Evolutionary conservation across 768 basidiomycete species (phyloP), one percentile per base, ranked within the genome.

Genomic region (Lactifluus subvellereus): DNA sequence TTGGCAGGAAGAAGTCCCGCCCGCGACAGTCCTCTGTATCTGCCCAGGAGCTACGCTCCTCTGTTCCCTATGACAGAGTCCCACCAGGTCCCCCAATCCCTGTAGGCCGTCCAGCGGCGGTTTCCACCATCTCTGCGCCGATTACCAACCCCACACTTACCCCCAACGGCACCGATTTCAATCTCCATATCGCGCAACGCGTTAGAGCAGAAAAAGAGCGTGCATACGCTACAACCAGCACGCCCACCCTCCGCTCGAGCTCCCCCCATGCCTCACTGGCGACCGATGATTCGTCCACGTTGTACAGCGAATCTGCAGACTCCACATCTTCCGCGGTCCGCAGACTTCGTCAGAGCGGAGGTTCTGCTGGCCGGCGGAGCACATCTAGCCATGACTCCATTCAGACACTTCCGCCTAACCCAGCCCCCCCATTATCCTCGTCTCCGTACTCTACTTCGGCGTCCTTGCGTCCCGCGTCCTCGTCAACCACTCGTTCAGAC

Each of bases 71-170:
- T 71, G 87, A 89, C 77, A 83, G 79, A 71, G 78, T 87, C 40
- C 78, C 78, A 22, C 74, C 82, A n/a, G 75, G 82, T 57, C 82
- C 86, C 52, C 88, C 88, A 30, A 69, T 85, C 43, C 74, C 87
- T 43, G 82, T 83, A 54, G 76, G 74, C 27, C 78, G 67, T 43
- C 16, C 54, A 33, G 4, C 49, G 11, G 57, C 54, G 62, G 68
- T 68, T 18, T 65, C 74, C 22, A 72, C 67, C 54, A 92, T 93
- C 66, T 91, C 89, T 35, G 91, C 90, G 5, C 90, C 90, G 8
- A 86, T 88, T 69, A 91, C 90, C 30, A 93, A 93, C 69, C 90
- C 90, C 6, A 84, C 85, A 13, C 82, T 92, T 60, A 89, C 89
- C 2, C 63, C 80, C 49, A 78, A 82, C 67, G 91, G 90, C 43